These are phyloP conservation scores for Globomyces pollinis-pini DNA, from an alignment of 192 early-diverging fungal genomes.

Conservation along the genomic window DNA sequence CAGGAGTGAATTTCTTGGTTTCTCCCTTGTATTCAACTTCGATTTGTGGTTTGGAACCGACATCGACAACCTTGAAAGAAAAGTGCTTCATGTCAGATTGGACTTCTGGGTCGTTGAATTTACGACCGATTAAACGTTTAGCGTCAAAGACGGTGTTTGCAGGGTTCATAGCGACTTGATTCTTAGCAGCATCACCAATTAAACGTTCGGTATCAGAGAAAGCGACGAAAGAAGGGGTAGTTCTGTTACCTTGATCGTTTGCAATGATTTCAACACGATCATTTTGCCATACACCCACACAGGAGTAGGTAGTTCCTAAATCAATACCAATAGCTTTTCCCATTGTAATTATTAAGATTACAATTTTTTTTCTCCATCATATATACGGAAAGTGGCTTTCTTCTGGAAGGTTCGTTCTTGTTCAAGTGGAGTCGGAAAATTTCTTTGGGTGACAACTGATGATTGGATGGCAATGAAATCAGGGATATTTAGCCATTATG, in stretches of 20 bases:
- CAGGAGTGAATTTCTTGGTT: slow-evolving; percentile 91
- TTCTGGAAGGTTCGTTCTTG: too few species aligned
- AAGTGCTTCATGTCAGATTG: slow-evolving; percentile 99
- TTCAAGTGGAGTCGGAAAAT: too few species aligned
- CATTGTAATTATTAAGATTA: background rate
- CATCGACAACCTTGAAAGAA: slow-evolving; percentile 91
- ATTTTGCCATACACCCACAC: slow-evolving; percentile 60
- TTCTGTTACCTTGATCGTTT: slow-evolving; percentile 99
- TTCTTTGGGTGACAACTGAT: too few species aligned
- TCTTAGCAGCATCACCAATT: slow-evolving; percentile 99
- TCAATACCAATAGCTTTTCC: slow-evolving; percentile 85
- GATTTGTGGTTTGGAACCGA: slow-evolving; percentile 82
- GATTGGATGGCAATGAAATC: too few species aligned
- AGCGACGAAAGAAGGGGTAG: slow-evolving; percentile 93
- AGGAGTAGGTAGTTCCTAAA: slow-evolving; percentile 95
- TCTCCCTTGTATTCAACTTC: slow-evolving; percentile 94
- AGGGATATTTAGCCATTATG: too few species aligned
- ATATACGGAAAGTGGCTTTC: too few species aligned
- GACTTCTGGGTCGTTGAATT: slow-evolving; percentile 84
- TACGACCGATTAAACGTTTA: slow-evolving; percentile 97
- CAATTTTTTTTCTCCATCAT: background rate
- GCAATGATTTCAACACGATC: slow-evolving; percentile 91
- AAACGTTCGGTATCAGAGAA: slow-evolving; percentile 98
- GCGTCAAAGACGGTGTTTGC: slow-evolving; percentile 99
- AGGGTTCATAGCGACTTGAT: slow-evolving; percentile 98